Evolutionary conservation across 140 eudicot genomes (phyloP).

Genomic region (Flaveria floridana): DNA sequence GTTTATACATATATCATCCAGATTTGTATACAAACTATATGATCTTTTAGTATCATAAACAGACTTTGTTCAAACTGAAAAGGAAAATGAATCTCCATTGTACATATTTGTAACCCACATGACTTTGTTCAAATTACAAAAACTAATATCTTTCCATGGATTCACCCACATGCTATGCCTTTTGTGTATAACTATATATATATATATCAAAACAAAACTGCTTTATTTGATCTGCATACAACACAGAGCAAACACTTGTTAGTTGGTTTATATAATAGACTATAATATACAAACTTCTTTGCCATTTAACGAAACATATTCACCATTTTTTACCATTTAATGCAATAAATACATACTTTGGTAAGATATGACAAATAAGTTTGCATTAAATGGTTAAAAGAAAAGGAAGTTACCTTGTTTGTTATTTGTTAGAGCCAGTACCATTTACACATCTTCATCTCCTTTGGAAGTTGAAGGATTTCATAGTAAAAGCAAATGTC

Average conservation of each 20-base stretch:
- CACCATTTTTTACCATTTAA: background rate
- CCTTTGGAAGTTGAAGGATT: conserved; percentile 75
- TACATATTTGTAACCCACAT: conserved; percentile 14
- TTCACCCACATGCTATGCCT: conserved; percentile 9
- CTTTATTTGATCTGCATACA: conserved; percentile 33
- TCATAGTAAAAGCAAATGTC: conserved; percentile 73
- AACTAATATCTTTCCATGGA: background rate
- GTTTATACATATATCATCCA: background rate
- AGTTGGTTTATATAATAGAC: background rate
- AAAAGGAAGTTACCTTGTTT: conserved; percentile 25
- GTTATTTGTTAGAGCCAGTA: conserved; percentile 24
- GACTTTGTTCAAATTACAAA: conserved; percentile 9
- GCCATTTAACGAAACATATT: background rate
- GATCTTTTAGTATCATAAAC: background rate
- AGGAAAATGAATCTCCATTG: background rate
- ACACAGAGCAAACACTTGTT: conserved; percentile 14
- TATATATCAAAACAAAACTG: conserved; percentile 29
- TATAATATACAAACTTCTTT: background rate
- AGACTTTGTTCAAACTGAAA: background rate
- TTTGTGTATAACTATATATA: background rate
- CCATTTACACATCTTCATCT: conserved; percentile 43
- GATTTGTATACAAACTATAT: background rate
- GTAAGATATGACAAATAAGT: background rate
- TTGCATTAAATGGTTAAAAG: background rate
- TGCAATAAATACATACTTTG: background rate